Evolutionary conservation across 1,139 yeast species (phyloP).

Genomic region (Lodderomyces theae): DNA sequence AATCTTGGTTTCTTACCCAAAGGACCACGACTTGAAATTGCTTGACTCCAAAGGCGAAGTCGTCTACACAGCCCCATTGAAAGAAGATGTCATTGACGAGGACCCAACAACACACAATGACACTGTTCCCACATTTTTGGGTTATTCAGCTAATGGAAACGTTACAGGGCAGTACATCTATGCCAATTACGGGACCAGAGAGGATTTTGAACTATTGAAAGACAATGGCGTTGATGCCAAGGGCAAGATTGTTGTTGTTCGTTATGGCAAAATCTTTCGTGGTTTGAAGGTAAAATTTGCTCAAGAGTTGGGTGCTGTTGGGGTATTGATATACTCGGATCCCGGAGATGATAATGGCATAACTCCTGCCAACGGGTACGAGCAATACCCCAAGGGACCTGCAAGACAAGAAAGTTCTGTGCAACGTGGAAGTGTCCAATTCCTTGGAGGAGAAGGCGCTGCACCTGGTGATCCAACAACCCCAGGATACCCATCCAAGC

Average conservation of each 20-base stretch:
- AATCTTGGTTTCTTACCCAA: conserved; percentile 53
- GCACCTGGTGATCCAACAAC: conserved; percentile 90
- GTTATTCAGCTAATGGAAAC: conserved; percentile 48
- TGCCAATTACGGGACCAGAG: conserved; percentile 39
- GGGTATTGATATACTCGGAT: conserved; percentile 43
- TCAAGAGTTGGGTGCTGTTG: conserved; percentile 46
- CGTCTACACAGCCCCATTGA: conserved; percentile 60
- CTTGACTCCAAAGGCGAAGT: conserved; percentile 27
- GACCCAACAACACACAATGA: conserved; percentile 65
- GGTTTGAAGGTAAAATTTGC: conserved; percentile 50
- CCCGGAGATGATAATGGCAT: conserved; percentile 46
- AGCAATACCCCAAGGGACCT: conserved; percentile 46
- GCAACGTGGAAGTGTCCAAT: conserved; percentile 83
- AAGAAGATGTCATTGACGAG: conserved; percentile 68
- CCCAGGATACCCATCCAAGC: conserved; percentile 74
- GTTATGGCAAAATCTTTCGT: conserved; percentile 43
- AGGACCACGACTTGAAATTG: conserved; percentile 45
- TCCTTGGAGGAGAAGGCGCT: conserved; percentile 56
- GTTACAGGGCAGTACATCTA: conserved; percentile 45
- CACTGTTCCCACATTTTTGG: conserved; percentile 43
- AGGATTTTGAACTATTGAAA: conserved; percentile 36
- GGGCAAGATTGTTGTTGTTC: conserved; percentile 43
- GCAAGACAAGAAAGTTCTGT: conserved; percentile 53
- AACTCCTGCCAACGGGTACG: conserved; percentile 41
- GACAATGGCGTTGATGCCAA: conserved; percentile 33